Conservation (phyloP, 1,284 basidiomycete species). For the Melampsora americana region DNA sequence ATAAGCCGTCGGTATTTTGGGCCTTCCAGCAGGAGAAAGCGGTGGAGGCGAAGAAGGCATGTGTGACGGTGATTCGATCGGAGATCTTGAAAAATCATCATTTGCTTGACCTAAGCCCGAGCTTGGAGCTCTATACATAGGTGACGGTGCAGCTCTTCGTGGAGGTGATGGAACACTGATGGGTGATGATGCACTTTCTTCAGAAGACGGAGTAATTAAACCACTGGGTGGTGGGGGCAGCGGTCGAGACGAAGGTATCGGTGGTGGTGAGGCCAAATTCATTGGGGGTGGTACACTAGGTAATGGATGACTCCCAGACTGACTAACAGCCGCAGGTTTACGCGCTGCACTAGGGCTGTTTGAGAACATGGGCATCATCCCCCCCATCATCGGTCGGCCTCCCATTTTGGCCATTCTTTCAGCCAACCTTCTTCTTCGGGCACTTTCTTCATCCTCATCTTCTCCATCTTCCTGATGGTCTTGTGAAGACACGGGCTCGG, state of each 20-base stretch:
- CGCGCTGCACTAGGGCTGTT: not conserved
- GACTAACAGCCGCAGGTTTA: not conserved
- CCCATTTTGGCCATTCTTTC: slow-evolving; percentile 44
- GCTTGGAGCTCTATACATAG: slow-evolving; percentile 14
- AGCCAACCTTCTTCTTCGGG: slow-evolving; percentile 32
- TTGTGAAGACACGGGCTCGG: not conserved
- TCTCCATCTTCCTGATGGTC: slow-evolving; percentile 2
- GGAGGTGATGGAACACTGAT: not conserved
- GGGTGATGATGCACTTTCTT: slow-evolving; percentile 4
- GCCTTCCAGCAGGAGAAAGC: slow-evolving; percentile 8
- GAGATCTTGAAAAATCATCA: slow-evolving; percentile 4
- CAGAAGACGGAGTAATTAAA: slow-evolving; percentile 5
- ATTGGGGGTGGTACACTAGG: slow-evolving; percentile 10
- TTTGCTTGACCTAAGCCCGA: slow-evolving; percentile 5
- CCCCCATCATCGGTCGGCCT: slow-evolving; percentile 39
- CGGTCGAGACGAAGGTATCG: slow-evolving; percentile 14
- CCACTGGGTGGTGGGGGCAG: slow-evolving; percentile 3
- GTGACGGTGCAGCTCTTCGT: slow-evolving; percentile 19
- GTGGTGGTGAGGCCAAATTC: slow-evolving; percentile 1
- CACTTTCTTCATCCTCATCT: slow-evolving; percentile 29
- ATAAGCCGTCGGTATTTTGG: slow-evolving; percentile 30
- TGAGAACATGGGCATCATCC: slow-evolving; percentile 33
- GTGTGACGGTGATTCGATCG: not conserved
- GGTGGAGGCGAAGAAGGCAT: slow-evolving; percentile 24
- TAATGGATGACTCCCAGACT: slow-evolving; percentile 3